A percentile compares a stretch with the other conserved stretches of the same genome.
These are phyloP conservation scores for Entomortierella chlamydospora DNA, from an alignment of 192 early-diverging fungal genomes.

Conservation along the genomic window DNA sequence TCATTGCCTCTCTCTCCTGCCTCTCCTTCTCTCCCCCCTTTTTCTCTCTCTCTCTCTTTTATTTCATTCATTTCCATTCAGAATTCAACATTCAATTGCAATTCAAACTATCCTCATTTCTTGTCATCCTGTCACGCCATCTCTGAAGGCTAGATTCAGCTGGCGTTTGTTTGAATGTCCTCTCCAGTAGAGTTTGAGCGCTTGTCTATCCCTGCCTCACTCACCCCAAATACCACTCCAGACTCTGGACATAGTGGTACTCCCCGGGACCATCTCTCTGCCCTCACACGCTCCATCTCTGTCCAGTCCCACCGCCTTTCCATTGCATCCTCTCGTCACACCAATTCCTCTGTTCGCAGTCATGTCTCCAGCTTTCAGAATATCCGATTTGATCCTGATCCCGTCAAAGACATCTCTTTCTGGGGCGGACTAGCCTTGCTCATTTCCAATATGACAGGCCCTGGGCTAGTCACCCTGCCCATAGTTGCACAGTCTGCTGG, in stretches of 20 bases:
- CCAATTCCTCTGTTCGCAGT: slow-evolving; percentile 22
- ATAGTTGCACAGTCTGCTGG: slow-evolving; percentile 47
- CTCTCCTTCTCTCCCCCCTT: background rate
- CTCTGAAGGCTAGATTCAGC: background rate
- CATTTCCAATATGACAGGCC: slow-evolving; percentile 60
- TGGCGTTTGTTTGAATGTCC: slow-evolving; percentile 12
- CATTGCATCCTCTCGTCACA: slow-evolving; percentile 27
- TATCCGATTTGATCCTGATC: slow-evolving; percentile 47
- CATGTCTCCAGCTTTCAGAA: slow-evolving; percentile 52
- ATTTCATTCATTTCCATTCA: no score
- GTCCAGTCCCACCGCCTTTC: slow-evolving; percentile 11
- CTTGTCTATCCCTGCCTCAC: slow-evolving; percentile 14
- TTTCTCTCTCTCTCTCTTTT: no score
- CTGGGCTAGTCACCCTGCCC: slow-evolving; percentile 50
- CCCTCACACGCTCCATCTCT: slow-evolving; percentile 25
- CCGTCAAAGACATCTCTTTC: slow-evolving; percentile 57
- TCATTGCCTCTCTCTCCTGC: background rate
- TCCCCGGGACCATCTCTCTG: background rate
- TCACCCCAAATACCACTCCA: background rate
- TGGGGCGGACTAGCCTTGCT: slow-evolving; percentile 56
- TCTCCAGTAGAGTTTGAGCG: slow-evolving; percentile 17
- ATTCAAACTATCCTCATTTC: background rate
- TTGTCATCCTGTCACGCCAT: background rate
- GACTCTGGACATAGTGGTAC: background rate
- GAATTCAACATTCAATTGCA: no score